Percentiles rank a stretch among this genome's conserved stretches.
Evolutionary conservation across 371 early-diverging fungal genomes (phyloP).

Genomic region (Lichtheimia corymbifera): DNA sequence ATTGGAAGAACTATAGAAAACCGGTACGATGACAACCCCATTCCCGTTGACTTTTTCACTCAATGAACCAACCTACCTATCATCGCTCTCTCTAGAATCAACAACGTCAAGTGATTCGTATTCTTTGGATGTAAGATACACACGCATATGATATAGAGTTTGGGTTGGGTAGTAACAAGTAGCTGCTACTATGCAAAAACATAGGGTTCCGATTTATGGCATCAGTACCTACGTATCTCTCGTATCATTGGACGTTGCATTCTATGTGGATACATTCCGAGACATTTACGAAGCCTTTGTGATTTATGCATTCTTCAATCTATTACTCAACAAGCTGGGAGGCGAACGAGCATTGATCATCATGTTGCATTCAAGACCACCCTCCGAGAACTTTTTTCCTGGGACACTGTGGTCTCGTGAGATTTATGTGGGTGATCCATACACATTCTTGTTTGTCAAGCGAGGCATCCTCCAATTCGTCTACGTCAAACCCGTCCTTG

Average conservation of each 20-base stretch:
- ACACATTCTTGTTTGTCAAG: conserved; percentile 84
- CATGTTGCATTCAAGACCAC: conserved; percentile 75
- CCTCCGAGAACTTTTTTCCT: conserved; percentile 85
- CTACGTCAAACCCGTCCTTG: conserved; percentile 84
- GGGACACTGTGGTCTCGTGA: conserved; percentile 73
- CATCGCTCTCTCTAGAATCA: conserved; percentile 51
- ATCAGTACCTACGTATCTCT: conserved; percentile 83
- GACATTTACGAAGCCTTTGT: conserved; percentile 98
- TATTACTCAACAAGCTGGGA: conserved; percentile 89
- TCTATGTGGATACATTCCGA: conserved; percentile 90
- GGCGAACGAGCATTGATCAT: conserved; percentile 86
- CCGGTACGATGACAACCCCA: conserved; percentile 57
- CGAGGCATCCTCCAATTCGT: conserved; percentile 94
- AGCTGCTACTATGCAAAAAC: background rate
- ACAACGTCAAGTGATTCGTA: conserved; percentile 86
- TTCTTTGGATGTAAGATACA: conserved; percentile 79
- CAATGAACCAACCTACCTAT: too few species aligned
- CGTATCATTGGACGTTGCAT: conserved; percentile 72
- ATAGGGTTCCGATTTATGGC: conserved; percentile 90
- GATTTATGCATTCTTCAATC: conserved; percentile 91
- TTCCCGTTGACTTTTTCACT: background rate
- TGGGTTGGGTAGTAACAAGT: background rate
- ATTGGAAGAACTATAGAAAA: conserved; percentile 89
- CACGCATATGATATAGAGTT: background rate
- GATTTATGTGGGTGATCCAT: conserved; percentile 90